Evolutionary conservation across 192 early-diverging fungal species (phyloP), one percentile per base, ranked within the genome.

Genomic region (Coemansia sp.): DNA sequence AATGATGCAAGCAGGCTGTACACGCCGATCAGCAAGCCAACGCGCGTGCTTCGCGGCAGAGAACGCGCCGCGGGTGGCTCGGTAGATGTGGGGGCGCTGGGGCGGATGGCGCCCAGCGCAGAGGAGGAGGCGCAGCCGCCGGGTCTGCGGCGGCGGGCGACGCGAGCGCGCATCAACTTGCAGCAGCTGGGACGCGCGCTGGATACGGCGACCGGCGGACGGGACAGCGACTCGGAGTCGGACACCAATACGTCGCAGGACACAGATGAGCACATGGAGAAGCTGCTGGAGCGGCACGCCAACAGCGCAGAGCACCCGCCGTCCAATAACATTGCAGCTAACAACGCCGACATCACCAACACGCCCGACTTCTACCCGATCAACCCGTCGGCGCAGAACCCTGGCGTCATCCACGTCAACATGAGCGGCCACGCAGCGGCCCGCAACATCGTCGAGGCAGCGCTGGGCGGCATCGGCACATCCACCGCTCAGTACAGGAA

Each of bases 341-440:
- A 80, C 61, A 80, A 80, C 61, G 70, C 70, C 0, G 72, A 71
- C 6, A 80, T 74, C 30, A 59, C 72, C 5, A 69, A 57, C 27
- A 48, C 56, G 23, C 63, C 64, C 33, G 61, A 69, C 56, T 74
- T 80, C 44, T 74, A 80, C 40, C 72, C 78, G 1, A 25, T 70
- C 57, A 80, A 74, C 41, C 65, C 72, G 44, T 67, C 78, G 47
- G 58, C 53, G 50, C 57, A 70, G n/a, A 80, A 80, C 50, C 78
- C 78, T 0, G 78, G 78, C 52, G 68, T 74, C 27, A 65, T 80
- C 42, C 78, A 80, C 48, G 62, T 80, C 44, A 74, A 56, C 58
- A 80, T 80, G 78, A 74, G 59, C 62, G 78, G 78, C 65, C 65
- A 74, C 56, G 55, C 62, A 11, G 59, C 78, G 1, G 78, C 78